These are phyloP conservation scores for Hypoxylon sp. DNA, from an alignment of 2,329 filamentous ascomycete genomes.

Conservation along the genomic window DNA sequence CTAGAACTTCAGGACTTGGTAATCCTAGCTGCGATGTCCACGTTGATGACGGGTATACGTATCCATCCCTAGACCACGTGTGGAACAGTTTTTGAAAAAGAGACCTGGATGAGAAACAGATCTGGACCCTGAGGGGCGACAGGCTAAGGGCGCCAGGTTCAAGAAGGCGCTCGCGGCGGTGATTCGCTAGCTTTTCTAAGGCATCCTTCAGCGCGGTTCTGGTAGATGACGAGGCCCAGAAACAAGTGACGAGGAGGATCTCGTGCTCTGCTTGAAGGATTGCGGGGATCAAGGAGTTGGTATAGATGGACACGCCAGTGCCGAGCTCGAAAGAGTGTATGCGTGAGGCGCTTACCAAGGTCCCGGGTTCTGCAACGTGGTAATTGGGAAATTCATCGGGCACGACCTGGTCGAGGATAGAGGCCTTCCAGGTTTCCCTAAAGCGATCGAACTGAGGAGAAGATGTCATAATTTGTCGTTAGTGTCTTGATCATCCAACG, in stretches of 20 bases:
- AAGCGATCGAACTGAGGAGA: constrained; percentile 38
- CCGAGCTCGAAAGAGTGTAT: constrained; percentile 61
- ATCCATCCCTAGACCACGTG: constrained; percentile 67
- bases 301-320: constrained; percentile 65
- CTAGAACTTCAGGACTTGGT: constrained; percentile 60
- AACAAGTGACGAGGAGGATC: constrained; percentile 81
- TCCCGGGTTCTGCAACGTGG: constrained; percentile 52
- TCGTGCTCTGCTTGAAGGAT: constrained; percentile 68
- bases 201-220: constrained; percentile 64
- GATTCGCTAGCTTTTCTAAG: constrained; percentile 65
- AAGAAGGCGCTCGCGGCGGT: constrained; percentile 50
- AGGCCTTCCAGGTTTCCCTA: constrained; percentile 37
- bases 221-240: constrained; percentile 75
- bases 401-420: constrained; percentile 18
- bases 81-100: constrained; percentile 79
- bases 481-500: neutral
- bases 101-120: constrained; percentile 79
- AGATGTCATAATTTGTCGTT: constrained; percentile 20
- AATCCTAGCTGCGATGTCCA: constrained; percentile 72
- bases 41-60: constrained; percentile 63
- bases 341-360: constrained; percentile 57
- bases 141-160: constrained; percentile 23
- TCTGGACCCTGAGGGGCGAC: constrained; percentile 64
- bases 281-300: constrained; percentile 64
- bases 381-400: constrained; percentile 58